Percentiles rank a stretch among this genome's conserved stretches.
These are phyloP conservation scores for Daldinia loculata DNA, from an alignment of 495 filamentous ascomycete genomes.

Conservation along the genomic window DNA sequence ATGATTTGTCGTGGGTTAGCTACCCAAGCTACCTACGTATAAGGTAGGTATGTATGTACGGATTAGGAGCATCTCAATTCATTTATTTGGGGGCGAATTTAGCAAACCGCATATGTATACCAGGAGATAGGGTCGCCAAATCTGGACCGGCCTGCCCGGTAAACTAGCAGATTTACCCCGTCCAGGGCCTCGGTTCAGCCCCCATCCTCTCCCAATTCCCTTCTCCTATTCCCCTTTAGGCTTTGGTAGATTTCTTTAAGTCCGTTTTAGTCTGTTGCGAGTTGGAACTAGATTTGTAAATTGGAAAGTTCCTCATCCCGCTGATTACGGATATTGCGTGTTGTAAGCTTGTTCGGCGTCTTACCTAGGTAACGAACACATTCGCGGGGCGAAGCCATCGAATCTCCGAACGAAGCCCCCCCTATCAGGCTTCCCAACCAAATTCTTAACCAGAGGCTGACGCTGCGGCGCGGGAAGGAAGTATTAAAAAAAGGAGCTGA, in stretches of 20 bases:
- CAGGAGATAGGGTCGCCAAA: constrained; percentile 32
- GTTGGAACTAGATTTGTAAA: not conserved
- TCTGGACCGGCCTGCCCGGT: constrained; percentile 33
- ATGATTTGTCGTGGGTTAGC: constrained; percentile 19
- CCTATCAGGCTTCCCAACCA: not conserved
- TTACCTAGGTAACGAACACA: constrained; percentile 17
- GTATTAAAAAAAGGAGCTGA: constrained; percentile 22
- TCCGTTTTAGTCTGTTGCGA: not conserved
- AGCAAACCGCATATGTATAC: constrained; percentile 32
- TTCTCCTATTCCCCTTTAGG: not conserved
- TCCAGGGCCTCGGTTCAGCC: constrained; percentile 33
- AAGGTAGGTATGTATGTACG: not conserved
- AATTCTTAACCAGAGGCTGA: not conserved
- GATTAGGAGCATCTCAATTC: constrained; percentile 2
- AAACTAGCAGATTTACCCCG: constrained; percentile 31
- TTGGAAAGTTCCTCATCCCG: not conserved
- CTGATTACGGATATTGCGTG: constrained; percentile 13
- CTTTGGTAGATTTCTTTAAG: constrained; percentile 13
- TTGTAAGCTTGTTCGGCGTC: constrained; percentile 23
- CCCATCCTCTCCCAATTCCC: constrained; percentile 2
- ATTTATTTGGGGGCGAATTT: constrained; percentile 19
- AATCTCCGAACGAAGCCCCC: constrained; percentile 18
- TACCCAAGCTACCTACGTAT: not conserved
- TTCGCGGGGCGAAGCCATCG: not conserved
- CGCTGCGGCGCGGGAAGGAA: constrained; percentile 23